Conservation (phyloP, 176 grass and related monocot genomes). For the Carex kokanica region DNA sequence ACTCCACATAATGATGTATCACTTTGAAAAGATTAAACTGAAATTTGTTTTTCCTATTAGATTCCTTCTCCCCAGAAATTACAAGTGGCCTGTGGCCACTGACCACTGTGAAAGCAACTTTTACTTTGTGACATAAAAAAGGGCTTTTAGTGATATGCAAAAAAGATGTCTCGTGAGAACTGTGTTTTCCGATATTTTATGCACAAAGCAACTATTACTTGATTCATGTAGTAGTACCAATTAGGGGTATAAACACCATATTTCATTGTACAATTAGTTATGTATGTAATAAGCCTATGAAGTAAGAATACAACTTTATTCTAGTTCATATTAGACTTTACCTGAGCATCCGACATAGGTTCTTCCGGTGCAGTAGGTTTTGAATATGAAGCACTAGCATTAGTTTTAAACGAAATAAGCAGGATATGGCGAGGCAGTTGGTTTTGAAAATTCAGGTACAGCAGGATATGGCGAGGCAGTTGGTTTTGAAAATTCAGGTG, state of each 20-base stretch:
- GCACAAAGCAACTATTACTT: no score
- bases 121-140: background rate
- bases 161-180: no score
- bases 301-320: background rate
- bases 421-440: no score
- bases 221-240: background rate
- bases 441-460: no score
- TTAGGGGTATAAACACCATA: background rate
- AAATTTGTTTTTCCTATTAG: background rate
- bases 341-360: slow-evolving; percentile 19
- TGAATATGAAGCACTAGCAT: no score
- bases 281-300: background rate
- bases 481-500: slow-evolving; percentile 19
- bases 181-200: no score
- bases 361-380: background rate
- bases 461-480: background rate
- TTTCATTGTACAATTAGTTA: background rate
- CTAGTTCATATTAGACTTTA: background rate
- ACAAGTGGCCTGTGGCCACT: background rate
- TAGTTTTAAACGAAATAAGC: no score
- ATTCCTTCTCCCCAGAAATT: background rate
- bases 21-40: background rate
- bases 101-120: background rate
- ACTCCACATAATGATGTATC: background rate
- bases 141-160: no score